Percentiles rank a stretch among this genome's conserved stretches.
Conservation (phyloP, 768 basidiomycete genomes). For the Calocybe indica region DNA sequence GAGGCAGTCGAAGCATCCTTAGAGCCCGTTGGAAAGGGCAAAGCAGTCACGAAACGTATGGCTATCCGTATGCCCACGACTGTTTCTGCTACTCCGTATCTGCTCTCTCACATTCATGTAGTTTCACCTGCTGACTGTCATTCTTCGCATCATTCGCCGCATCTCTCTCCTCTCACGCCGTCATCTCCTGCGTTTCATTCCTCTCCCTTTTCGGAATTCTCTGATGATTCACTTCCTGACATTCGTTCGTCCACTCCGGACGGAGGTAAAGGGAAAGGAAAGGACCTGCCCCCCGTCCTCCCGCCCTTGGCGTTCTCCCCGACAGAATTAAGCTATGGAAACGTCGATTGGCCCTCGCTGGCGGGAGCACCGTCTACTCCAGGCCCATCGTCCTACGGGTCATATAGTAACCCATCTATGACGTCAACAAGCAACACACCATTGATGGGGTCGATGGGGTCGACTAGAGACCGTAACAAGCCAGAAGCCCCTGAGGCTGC, state of each 20-base stretch:
- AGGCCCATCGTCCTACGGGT: conserved; percentile 34
- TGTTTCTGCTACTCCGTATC: conserved; percentile 35
- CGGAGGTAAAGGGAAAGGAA: conserved; percentile 52
- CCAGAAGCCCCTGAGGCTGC: no score
- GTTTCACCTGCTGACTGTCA: conserved; percentile 15
- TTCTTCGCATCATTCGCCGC: conserved; percentile 15
- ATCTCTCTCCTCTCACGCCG: conserved; percentile 20
- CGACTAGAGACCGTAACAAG: no score
- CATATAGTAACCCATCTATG: neutral
- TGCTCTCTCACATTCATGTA: conserved; percentile 18
- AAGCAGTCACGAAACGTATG: conserved; percentile 47
- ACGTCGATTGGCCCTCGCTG: conserved; percentile 32
- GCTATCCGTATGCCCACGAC: conserved; percentile 33
- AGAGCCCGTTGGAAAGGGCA: conserved; percentile 41
- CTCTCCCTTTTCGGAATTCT: conserved; percentile 1
- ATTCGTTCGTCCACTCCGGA: conserved; percentile 10
- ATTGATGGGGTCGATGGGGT: no score
- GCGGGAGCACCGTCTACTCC: conserved; percentile 17
- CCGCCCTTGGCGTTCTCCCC: conserved; percentile 62
- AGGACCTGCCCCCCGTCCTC: conserved; percentile 54
- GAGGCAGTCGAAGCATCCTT: conserved; percentile 5
- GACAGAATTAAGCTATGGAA: conserved; percentile 40
- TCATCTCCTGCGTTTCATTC: conserved; percentile 11
- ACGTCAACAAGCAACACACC: no score
- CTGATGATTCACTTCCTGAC: conserved; percentile 3